Conservation (phyloP, 345 rosid species). For the Eucalyptus tenuipes region DNA sequence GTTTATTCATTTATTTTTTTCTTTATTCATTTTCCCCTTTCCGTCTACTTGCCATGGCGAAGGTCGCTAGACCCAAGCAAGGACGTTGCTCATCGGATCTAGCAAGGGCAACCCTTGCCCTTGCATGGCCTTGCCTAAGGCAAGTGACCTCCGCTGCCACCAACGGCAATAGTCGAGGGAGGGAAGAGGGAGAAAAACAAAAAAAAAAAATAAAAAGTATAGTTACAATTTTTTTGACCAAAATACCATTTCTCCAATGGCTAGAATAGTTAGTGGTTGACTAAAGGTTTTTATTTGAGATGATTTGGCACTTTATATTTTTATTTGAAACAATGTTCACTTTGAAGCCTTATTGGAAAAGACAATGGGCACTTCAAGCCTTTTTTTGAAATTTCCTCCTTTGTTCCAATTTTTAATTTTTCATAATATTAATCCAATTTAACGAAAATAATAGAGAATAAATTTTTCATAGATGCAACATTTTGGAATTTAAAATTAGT, state of each 20-base stretch:
- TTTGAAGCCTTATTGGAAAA: accelerated
- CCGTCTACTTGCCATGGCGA: accelerated
- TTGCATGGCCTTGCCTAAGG: too few species aligned
- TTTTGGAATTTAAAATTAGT: too few species aligned
- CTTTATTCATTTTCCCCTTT: accelerated
- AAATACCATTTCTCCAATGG: too few species aligned
- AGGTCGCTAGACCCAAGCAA: accelerated
- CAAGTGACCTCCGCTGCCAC: accelerated
- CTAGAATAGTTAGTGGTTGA: accelerated
- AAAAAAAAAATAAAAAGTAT: accelerated
- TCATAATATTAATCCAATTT: accelerated
- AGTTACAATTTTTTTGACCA: too few species aligned
- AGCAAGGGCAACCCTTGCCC: too few species aligned
- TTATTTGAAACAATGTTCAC: accelerated
- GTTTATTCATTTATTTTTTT: too few species aligned
- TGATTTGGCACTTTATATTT: too few species aligned
- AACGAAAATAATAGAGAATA: accelerated
- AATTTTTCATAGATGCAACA: accelerated
- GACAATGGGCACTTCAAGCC: accelerated
- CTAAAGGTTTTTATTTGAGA: too few species aligned
- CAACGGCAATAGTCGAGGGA: accelerated
- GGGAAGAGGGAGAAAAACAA: too few species aligned
- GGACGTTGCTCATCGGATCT: accelerated
- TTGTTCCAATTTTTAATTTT: accelerated
- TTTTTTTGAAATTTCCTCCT: accelerated